Conservation (phyloP, 2,329 filamentous ascomycete species). For the Aspergillus costaricaensis region DNA sequence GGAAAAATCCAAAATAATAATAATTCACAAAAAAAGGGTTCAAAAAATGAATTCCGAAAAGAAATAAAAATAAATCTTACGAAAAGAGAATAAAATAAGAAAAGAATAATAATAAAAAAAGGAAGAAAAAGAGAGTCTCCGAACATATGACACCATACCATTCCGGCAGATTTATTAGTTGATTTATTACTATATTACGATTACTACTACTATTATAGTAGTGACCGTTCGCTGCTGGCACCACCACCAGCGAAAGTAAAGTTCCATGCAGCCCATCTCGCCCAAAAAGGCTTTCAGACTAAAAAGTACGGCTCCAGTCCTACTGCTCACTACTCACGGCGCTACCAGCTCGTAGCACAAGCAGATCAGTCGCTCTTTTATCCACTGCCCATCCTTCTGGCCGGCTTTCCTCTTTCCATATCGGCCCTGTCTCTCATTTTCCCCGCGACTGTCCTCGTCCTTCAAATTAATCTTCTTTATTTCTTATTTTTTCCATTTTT, state of each 20-base stretch:
- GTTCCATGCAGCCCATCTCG: constrained; percentile 12
- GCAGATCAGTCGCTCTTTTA: constrained; percentile 42
- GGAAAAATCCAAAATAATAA: not conserved
- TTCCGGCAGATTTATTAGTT: constrained; percentile 12
- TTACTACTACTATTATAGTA: constrained; percentile 8
- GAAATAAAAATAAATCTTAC: not conserved
- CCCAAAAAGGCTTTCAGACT: constrained; percentile 17
- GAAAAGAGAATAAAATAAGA: constrained; percentile 7
- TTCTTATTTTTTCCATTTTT: constrained; percentile 29
- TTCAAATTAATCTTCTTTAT: constrained; percentile 33
- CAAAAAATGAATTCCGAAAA: not conserved
- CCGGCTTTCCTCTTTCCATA: constrained; percentile 30
- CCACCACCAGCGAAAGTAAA: constrained; percentile 10
- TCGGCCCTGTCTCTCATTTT: constrained; percentile 38
- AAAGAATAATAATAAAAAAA: constrained; percentile 5
- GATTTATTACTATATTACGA: constrained; percentile 9
- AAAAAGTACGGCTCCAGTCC: constrained; percentile 30
- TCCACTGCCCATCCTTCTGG: constrained; percentile 32
- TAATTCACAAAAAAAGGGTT: not conserved
- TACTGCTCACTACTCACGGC: constrained; percentile 31
- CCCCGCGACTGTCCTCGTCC: constrained; percentile 30
- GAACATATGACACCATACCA: constrained; percentile 13
- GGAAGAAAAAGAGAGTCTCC: constrained; percentile 8
- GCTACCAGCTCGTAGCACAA: constrained; percentile 35
- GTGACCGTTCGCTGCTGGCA: constrained; percentile 9